Conservation (phyloP, 2,329 filamentous ascomycete genomes). For the Pyricularia pennisetigena region DNA sequence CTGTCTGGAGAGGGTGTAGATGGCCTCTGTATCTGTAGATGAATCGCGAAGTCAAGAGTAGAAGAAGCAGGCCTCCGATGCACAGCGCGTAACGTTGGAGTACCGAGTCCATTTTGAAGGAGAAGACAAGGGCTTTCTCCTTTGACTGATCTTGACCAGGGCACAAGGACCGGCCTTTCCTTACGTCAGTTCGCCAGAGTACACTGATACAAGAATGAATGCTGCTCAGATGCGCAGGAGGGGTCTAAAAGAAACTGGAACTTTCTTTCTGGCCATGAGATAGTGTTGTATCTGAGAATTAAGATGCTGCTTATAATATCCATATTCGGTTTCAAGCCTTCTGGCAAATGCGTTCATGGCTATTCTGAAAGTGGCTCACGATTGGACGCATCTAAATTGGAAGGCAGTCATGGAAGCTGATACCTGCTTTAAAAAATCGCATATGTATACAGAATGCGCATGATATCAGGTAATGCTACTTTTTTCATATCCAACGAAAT, state of each 20-base stretch:
- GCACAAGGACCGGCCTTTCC: neutral
- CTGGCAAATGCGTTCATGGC: neutral
- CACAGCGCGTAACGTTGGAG: neutral
- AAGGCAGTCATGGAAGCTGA: neutral
- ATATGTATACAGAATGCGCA: neutral
- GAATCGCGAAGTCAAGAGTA: neutral
- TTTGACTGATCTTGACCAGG: neutral
- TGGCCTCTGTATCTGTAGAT: neutral
- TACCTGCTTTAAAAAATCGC: neutral
- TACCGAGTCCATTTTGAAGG: neutral
- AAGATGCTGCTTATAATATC: neutral
- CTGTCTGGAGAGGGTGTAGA: neutral
- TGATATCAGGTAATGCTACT: neutral
- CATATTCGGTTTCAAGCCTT: neutral
- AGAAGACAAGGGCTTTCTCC: neutral
- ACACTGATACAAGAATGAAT: neutral
- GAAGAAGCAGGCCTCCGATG: neutral
- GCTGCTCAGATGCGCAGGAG: neutral
- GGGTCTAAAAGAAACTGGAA: neutral
- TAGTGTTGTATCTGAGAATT: neutral
- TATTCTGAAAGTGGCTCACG: neutral
- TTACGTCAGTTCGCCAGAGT: neutral
- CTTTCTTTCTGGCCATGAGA: neutral
- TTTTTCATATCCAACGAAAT: neutral
- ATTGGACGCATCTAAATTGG: neutral